Conservation (phyloP, 257 asterid genomes). For the Nicotiana undulata region DNA sequence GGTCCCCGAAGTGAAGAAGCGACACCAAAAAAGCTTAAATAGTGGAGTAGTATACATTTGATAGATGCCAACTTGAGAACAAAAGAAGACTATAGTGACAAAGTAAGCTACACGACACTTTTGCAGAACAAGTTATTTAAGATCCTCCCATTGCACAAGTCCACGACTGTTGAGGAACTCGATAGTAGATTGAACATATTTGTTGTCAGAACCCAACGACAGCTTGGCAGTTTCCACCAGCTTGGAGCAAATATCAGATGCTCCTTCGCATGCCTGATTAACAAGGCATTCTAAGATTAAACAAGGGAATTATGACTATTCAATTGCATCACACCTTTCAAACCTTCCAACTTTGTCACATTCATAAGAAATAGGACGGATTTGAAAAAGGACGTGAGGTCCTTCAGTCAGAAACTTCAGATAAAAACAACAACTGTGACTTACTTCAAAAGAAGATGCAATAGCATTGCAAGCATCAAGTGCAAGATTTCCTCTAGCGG, state of each 20-base stretch:
- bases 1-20: not conserved
- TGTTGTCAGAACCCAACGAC: slow-evolving; percentile 40
- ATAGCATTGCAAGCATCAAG: slow-evolving; percentile 73
- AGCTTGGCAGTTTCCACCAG: slow-evolving; percentile 62
- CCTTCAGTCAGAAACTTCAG: not conserved
- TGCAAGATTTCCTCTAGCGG: slow-evolving; percentile 57
- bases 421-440: slow-evolving; percentile 5
- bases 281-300: slow-evolving; percentile 4
- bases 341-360: not conserved
- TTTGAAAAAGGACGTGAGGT: not conserved
- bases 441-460: slow-evolving; percentile 62
- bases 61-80: not conserved
- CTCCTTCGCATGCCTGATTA: slow-evolving; percentile 35
- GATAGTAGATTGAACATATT: slow-evolving; percentile 45
- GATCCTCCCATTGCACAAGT: not conserved
- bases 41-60: not conserved
- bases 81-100: not conserved
- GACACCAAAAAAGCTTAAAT: not conserved
- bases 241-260: slow-evolving; percentile 36
- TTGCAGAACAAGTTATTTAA: not conserved
- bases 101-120: not conserved
- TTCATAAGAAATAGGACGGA: not conserved
- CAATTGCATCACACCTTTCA: not conserved
- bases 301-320: not conserved
- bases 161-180: slow-evolving; percentile 24